phyloP scores from a whole-genome alignment of 225 moss, liverwort and hornwort species.

The Straminergon stramineum region DNA sequence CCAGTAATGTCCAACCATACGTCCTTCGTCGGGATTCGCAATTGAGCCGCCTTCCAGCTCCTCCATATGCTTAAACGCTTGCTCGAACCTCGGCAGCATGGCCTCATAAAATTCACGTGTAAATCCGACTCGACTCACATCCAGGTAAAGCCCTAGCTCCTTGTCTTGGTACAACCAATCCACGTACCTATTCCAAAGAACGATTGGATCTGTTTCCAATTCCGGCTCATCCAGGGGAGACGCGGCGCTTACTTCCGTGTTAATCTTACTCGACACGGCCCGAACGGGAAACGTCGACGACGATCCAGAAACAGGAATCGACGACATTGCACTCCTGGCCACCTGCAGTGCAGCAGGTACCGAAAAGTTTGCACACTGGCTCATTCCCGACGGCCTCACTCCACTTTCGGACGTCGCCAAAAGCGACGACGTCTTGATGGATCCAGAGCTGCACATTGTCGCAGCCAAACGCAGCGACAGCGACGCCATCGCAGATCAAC shows the following conservation, averaged over 20 bases:
- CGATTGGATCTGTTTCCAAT: constrained; percentile 61
- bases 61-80: constrained; percentile 66
- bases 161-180: constrained; percentile 77
- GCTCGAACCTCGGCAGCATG: constrained; percentile 67
- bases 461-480: constrained; percentile 27
- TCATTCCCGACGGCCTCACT: background rate
- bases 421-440: constrained; percentile 1
- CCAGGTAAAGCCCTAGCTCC: constrained; percentile 59
- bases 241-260: constrained; percentile 9
- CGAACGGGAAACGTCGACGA: constrained; percentile 10
- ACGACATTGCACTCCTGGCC: constrained; percentile 29
- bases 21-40: constrained; percentile 77
- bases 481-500: constrained; percentile 26
- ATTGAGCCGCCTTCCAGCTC: constrained; percentile 75
- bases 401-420: constrained; percentile 12
- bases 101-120: constrained; percentile 50
- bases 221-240: constrained; percentile 14
- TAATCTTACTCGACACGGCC: constrained; percentile 41
- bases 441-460: constrained; percentile 14
- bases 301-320: constrained; percentile 34
- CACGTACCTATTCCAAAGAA: constrained; percentile 69
- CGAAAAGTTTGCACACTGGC: background rate
- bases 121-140: constrained; percentile 72
- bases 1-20: constrained; percentile 93
- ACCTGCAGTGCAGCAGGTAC: constrained; percentile 3